Evolutionary conservation across 768 basidiomycete genomes (phyloP), one percentile per base, ranked within the genome.

Genomic region (Fomitopsis pulvina): DNA sequence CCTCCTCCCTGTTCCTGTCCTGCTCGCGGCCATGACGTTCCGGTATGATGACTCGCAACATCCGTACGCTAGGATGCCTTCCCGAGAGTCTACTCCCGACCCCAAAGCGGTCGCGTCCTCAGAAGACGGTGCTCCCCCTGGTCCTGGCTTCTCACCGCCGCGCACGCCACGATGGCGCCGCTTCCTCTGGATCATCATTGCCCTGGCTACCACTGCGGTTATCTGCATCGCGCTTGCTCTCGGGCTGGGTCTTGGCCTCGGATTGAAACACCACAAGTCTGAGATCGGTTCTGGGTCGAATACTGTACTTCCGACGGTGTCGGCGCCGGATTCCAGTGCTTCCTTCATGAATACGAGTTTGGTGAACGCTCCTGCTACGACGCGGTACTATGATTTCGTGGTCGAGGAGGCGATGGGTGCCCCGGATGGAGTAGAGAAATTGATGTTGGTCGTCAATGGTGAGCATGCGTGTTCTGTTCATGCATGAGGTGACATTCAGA

Each of bases 391-490:
- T 45, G 67, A 68, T 39, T 77, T 74, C 65, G 66, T 66, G n/a
- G 58, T 77, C 7, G 63, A 66, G 11, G 59, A 69, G 52, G 59
- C 67, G n/a, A 51, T 51, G 2, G 69, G 71, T 1, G 62, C 73
- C 1, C 73, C 71, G 1, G 72, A 76, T 52, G 75, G 71, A 37
- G 61, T 69, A 28, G 55, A 67, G 40, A 66, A 69, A 39, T 57
- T 58, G 0, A 73, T 76, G 72, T 60, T 76, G 3, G 75, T 75
- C 41, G 74, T 78, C 24, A 78, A 78, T 26, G 71, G 75, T 65
- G 27, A 25, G 53, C 4, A 18, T 4, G 29, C 47, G 14, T 20
- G 41, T 2, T 29, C 42, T 6, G 14, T 14, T 10, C 10, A 29
- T 25, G 34, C 14, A 4, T 37, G 34, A 5, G 47, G 11, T 24